A percentile compares a stretch with the other conserved stretches of the same genome.
phyloP scores from a whole-genome alignment of 805 yeast genomes.

The Cyberlindnera subsufficiens region DNA sequence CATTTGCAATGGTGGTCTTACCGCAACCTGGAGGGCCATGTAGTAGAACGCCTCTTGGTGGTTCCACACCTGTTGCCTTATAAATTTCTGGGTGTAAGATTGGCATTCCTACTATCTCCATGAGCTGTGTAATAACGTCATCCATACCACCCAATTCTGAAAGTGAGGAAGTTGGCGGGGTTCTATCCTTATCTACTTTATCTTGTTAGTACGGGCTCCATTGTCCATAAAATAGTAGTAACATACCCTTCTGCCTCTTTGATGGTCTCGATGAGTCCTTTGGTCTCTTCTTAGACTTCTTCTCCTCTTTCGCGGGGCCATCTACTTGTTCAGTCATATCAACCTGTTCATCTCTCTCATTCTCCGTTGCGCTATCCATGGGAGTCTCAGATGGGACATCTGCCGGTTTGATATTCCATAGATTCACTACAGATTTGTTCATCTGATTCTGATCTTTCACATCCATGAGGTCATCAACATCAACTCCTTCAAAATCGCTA shows the following conservation, averaged over 20 bases:
- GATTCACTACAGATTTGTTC: conserved; percentile 68
- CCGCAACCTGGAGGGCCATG: conserved; percentile 99
- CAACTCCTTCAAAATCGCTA: conserved; percentile 30
- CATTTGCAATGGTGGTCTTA: conserved; percentile 93
- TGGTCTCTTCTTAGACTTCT: conserved; percentile 43
- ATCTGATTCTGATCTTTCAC: conserved; percentile 60
- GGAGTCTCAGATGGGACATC: not conserved
- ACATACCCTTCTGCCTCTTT: conserved; percentile 35
- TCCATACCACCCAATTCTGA: conserved; percentile 87
- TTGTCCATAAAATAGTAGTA: conserved; percentile 5
- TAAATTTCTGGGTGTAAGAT: conserved; percentile 92
- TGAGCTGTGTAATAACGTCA: conserved; percentile 72
- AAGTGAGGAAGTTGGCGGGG: conserved; percentile 64
- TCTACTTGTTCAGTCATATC: conserved; percentile 12
- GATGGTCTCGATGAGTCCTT: conserved; percentile 33
- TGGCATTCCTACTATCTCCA: conserved; percentile 90
- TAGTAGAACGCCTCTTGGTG: conserved; percentile 88
- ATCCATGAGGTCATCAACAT: conserved; percentile 51
- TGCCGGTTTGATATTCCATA: conserved; percentile 48
- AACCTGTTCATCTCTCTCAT: conserved; percentile 6
- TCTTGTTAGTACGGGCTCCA: conserved; percentile 21
- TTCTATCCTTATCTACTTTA: conserved; percentile 44
- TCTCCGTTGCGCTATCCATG: conserved; percentile 4
- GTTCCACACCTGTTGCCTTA: conserved; percentile 82
- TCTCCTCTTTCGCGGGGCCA: conserved; percentile 22